Evolutionary conservation across 2,329 filamentous ascomycete species (phyloP).

Genomic region (Clonostachys byssicola): DNA sequence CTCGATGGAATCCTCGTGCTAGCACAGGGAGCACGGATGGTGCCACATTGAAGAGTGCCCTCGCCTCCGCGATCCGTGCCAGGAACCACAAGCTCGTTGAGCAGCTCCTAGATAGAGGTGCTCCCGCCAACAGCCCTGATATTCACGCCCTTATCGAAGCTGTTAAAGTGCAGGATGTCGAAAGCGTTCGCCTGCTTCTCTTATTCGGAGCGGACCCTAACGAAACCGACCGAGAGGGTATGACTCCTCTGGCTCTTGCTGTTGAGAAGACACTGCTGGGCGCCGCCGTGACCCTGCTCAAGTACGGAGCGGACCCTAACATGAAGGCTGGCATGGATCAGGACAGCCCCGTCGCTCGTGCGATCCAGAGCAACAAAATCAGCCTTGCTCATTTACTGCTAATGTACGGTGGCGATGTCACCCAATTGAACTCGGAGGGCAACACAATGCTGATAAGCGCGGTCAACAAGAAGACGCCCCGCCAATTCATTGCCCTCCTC

Average conservation of each 20-base stretch:
- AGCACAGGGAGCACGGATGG: slow-evolving; percentile 34
- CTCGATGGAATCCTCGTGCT: slow-evolving; percentile 45
- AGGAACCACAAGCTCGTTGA: slow-evolving; percentile 53
- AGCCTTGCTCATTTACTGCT: slow-evolving; percentile 56
- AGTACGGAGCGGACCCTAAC: slow-evolving; percentile 60
- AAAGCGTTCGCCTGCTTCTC: slow-evolving; percentile 50
- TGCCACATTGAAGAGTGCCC: slow-evolving; percentile 37
- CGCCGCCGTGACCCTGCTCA: slow-evolving; percentile 54
- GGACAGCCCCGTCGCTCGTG: slow-evolving; percentile 50
- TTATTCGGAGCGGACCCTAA: slow-evolving; percentile 57
- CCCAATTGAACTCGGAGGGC: slow-evolving; percentile 48
- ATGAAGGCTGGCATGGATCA: slow-evolving; percentile 40
- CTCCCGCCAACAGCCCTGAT: slow-evolving; percentile 41
- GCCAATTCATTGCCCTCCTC: slow-evolving; percentile 51
- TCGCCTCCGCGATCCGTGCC: slow-evolving; percentile 50
- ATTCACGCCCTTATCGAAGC: slow-evolving; percentile 48
- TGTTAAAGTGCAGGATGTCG: slow-evolving; percentile 42
- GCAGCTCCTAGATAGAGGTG: slow-evolving; percentile 54
- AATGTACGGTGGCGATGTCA: slow-evolving; percentile 56
- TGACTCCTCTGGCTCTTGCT: slow-evolving; percentile 45
- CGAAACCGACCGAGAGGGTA: slow-evolving; percentile 36
- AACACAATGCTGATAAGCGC: slow-evolving; percentile 56
- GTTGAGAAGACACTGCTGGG: slow-evolving; percentile 50
- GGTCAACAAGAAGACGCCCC: slow-evolving; percentile 55
- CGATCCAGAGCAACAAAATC: slow-evolving; percentile 46